phyloP scores from a whole-genome alignment of 176 grass and related monocot species.

The Oropetium thomaeum region DNA sequence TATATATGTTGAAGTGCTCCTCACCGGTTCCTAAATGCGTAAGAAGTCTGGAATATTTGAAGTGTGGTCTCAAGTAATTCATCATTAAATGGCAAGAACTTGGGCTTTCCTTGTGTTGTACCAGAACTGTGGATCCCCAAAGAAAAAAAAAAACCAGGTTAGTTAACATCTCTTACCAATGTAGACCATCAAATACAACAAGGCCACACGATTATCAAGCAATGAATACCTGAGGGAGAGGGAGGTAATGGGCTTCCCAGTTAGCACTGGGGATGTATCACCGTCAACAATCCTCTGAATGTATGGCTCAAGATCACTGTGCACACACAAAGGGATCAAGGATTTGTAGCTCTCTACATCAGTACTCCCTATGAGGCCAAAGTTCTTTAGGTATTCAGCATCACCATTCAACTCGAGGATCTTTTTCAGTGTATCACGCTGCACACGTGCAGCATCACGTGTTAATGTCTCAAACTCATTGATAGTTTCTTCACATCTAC shows the following conservation, averaged over 20 bases:
- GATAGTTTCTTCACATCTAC: slow-evolving; percentile 59
- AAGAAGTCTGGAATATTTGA: slow-evolving; percentile 78
- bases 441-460: slow-evolving; percentile 49
- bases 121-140: slow-evolving; percentile 75
- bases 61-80: slow-evolving; percentile 87
- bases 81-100: slow-evolving; percentile 88
- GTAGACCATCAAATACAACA: neutral
- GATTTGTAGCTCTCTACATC: slow-evolving; percentile 74
- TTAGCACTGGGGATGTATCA: slow-evolving; percentile 52
- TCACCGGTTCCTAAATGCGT: slow-evolving; percentile 91
- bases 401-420: slow-evolving; percentile 71
- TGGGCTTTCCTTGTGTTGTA: slow-evolving; percentile 91
- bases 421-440: slow-evolving; percentile 64
- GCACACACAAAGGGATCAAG: slow-evolving; percentile 69
- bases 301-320: slow-evolving; percentile 66
- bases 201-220: neutral
- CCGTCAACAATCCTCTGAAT: slow-evolving; percentile 77
- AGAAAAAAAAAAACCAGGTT: slow-evolving; percentile 17
- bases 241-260: slow-evolving; percentile 71
- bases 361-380: slow-evolving; percentile 66
- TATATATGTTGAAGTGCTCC: neutral
- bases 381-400: slow-evolving; percentile 73
- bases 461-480: slow-evolving; percentile 69
- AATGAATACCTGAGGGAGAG: slow-evolving; percentile 70
- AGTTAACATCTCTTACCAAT: neutral